These are phyloP conservation scores for Dictyostelium capitatum DNA, from an alignment of 78 protist species.

Conservation along the genomic window DNA sequence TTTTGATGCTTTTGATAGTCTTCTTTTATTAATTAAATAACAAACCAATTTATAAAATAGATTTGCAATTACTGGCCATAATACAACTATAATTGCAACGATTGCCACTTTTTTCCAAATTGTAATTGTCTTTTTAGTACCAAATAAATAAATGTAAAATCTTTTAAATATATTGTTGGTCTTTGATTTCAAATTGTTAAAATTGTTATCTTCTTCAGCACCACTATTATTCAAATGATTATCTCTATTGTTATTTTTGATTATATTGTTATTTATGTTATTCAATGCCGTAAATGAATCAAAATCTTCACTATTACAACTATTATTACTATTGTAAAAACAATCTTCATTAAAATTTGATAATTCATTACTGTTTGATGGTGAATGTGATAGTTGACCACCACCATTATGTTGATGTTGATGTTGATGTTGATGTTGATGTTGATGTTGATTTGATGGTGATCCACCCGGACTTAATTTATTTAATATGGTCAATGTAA, in stretches of 20 bases:
- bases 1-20: background rate
- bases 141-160: conserved; percentile 35
- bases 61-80: conserved; percentile 63
- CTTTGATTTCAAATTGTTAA: background rate
- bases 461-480: background rate
- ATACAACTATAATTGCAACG: conserved; percentile 1
- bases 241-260: background rate
- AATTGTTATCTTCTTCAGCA: background rate
- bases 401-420: background rate
- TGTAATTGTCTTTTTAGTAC: conserved; percentile 11
- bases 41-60: conserved; percentile 7
- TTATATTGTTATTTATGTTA: conserved; percentile 1
- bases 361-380: background rate
- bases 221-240: background rate
- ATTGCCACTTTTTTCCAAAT: conserved; percentile 39
- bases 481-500: background rate
- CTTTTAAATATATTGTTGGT: conserved; percentile 15
- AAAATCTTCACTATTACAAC: conserved; percentile 11
- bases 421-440: background rate
- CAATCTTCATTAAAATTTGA: background rate
- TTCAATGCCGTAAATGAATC: conserved; percentile 26
- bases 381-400: background rate
- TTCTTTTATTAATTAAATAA: conserved; percentile 17
- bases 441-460: background rate
- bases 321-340: background rate